These are phyloP conservation scores for Podospora bellae-mahoneyi DNA, from an alignment of 495 filamentous ascomycete genomes.

Conservation along the genomic window DNA sequence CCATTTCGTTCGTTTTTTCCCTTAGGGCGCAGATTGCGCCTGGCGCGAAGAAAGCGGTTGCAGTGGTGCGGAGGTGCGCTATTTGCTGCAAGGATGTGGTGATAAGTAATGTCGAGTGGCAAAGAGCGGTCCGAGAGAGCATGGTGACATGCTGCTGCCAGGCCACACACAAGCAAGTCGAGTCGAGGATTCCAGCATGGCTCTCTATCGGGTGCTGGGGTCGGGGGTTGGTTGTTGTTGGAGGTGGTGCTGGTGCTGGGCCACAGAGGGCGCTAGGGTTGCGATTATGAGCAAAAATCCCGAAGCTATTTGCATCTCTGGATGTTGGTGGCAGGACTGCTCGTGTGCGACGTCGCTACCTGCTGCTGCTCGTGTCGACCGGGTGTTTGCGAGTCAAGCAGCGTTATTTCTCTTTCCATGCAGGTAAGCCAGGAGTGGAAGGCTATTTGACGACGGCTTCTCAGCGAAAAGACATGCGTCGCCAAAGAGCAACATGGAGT, in stretches of 20 bases:
- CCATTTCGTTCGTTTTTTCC: neutral
- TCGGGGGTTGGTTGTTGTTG: neutral
- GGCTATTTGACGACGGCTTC: conserved; percentile 20
- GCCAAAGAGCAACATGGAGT: neutral
- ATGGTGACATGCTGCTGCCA: neutral
- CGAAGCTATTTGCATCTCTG: conserved; percentile 7
- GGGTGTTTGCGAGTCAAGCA: conserved; percentile 11
- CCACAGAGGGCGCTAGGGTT: conserved; percentile 13
- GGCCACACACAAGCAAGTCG: neutral
- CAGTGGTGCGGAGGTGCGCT: conserved; percentile 14
- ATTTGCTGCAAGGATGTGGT: conserved; percentile 27
- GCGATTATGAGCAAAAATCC: conserved; percentile 12
- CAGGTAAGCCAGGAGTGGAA: neutral
- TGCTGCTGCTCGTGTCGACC: conserved; percentile 1
- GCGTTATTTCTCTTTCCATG: neutral
- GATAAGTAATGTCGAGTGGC: conserved; percentile 19
- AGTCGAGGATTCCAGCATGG: neutral
- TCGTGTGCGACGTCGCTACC: conserved; percentile 15
- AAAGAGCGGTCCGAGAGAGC: conserved; percentile 3
- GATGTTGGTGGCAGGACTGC: neutral
- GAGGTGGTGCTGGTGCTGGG: neutral
- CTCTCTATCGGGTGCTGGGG: neutral
- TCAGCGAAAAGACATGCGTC: conserved; percentile 13
- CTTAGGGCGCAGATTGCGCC: neutral
- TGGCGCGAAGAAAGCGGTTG: neutral